A percentile compares a stretch with the other conserved stretches of the same genome.
Evolutionary conservation across 2,329 filamentous ascomycete genomes (phyloP).

Genomic region (Paracoccidioides brasiliensis): DNA sequence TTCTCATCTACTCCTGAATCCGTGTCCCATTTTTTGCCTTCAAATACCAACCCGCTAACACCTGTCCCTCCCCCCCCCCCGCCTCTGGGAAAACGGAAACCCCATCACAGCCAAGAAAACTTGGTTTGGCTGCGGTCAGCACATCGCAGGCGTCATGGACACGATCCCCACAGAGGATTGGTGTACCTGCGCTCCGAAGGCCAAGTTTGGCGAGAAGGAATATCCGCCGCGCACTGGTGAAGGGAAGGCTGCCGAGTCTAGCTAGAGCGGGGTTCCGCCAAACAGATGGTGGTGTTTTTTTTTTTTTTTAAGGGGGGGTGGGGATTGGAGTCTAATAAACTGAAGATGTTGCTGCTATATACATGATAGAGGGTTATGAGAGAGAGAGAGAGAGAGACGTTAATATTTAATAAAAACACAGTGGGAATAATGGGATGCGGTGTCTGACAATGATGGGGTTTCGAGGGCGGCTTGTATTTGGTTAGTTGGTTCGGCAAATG

Average conservation of each 20-base stretch:
- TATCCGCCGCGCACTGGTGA: slow-evolving; percentile 42
- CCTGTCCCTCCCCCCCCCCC: not conserved
- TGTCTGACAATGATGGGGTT: too few relatives aligned
- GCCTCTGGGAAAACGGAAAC: not conserved
- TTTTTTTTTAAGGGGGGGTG: not conserved
- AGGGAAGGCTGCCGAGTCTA: slow-evolving; percentile 8
- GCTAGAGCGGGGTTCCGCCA: not conserved
- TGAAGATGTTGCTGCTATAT: too few relatives aligned
- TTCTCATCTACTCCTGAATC: not conserved
- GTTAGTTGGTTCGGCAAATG: too few relatives aligned
- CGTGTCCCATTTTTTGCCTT: too few relatives aligned
- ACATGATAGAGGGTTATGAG: too few relatives aligned
- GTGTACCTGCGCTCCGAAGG: slow-evolving; percentile 43
- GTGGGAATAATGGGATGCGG: too few relatives aligned
- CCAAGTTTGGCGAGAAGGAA: slow-evolving; percentile 38
- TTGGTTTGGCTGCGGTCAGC: slow-evolving; percentile 42
- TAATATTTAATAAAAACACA: too few relatives aligned
- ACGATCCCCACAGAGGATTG: slow-evolving; percentile 37
- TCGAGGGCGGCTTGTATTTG: too few relatives aligned
- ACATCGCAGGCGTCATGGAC: slow-evolving; percentile 42
- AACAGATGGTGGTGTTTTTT: not conserved
- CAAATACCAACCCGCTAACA: not conserved
- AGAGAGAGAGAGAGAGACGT: too few relatives aligned
- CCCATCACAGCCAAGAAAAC: slow-evolving; percentile 34
- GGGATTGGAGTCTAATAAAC: not conserved